Percentiles rank a stretch among this genome's conserved stretches.
These are phyloP conservation scores for Saccharomyces uvarum DNA, from an alignment of 1,139 yeast species.

Conservation along the genomic window DNA sequence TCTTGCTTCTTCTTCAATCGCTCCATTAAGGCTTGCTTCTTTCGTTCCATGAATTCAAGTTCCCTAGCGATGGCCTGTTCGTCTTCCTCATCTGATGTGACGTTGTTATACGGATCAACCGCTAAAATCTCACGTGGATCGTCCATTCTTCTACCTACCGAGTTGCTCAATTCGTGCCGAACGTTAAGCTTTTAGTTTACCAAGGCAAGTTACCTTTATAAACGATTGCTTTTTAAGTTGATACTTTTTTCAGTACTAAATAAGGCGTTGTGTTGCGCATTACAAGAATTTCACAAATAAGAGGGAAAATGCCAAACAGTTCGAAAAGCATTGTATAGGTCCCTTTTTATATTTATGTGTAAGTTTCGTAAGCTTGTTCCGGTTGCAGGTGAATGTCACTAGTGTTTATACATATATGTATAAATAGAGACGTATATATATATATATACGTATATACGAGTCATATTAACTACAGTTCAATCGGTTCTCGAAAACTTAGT, in stretches of 20 bases:
- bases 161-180: not conserved
- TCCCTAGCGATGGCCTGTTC: slow-evolving; percentile 16
- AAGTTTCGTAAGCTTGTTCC: not conserved
- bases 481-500: not conserved
- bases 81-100: slow-evolving; percentile 17
- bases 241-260: not conserved
- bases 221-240: not conserved
- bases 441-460: not conserved
- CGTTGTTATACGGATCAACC: slow-evolving; percentile 19
- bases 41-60: slow-evolving; percentile 25
- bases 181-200: not conserved
- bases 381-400: not conserved
- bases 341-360: not conserved
- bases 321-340: not conserved
- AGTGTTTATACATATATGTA: not conserved
- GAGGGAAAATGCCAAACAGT: not conserved
- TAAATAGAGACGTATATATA: not conserved
- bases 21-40: slow-evolving; percentile 18
- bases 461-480: not conserved
- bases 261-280: not conserved
- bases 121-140: slow-evolving; percentile 25
- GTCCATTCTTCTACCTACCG: slow-evolving; percentile 9
- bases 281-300: not conserved
- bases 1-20: slow-evolving; percentile 19
- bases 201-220: not conserved